Evolutionary conservation across 352 stramenopile genomes (phyloP), one percentile per base, ranked within the genome.

Genomic region (Phytophthora tubulina): DNA sequence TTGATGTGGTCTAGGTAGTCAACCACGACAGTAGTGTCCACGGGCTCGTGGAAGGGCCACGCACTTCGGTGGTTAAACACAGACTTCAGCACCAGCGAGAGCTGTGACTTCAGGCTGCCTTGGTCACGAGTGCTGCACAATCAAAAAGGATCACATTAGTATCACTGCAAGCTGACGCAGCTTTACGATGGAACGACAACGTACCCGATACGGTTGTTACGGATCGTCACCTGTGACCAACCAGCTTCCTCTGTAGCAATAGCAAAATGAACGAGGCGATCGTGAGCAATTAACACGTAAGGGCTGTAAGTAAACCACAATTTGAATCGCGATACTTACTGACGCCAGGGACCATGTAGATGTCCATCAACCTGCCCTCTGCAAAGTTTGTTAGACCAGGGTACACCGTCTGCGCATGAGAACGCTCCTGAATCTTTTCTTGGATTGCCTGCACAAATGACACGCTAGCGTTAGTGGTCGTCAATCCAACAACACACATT

Each of bases 1-100:
- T 97, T 98, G 57, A 99, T 97, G 61, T 99, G 89, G 21, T 99
- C 92, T 33, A 99, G 76, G 84, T 99, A 99, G 84, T 99, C 98
- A 8, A 96, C 85, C 2, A 99, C 97, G 53, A 98, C 87, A 48
- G 74, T 92, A 36, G 89, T 97, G 79, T 99, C 91, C 8, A 99
- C 98, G 0, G 98, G 97, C 70, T 99, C 97, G 36, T 97, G 92
- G 76, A 99, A 99, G 8, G 97, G 96, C 98, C 98, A 99, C 32
- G 97, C 88, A 64, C 96, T 98, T 41, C 97, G 92, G 73, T 99
- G 96, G 63, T 93, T 97, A 45, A 93, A 93, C 11, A 99, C 81
- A 31, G 97, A 91, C 49, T 95, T 96, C 52, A 97, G 86, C 17
- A 99, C 79, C 32, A 86, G 73, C 45, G 91, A 81, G 31, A 99